phyloP scores from a whole-genome alignment of 2,329 filamentous ascomycete species.

The Fulvia fulva region DNA sequence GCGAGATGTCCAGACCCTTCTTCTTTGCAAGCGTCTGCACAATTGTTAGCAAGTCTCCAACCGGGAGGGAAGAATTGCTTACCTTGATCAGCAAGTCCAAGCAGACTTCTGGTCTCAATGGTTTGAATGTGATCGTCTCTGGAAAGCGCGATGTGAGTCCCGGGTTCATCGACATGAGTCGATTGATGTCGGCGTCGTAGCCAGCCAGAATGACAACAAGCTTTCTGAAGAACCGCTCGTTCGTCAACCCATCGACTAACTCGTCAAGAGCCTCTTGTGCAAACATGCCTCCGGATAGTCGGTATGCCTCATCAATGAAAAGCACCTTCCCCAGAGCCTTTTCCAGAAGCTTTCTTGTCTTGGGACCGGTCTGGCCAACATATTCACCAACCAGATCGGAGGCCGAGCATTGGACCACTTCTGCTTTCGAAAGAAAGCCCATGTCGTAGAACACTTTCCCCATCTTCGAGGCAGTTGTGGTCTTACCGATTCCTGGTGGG shows the following conservation, averaged over 20 bases:
- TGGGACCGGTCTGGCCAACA: conserved; percentile 66
- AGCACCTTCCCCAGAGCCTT: conserved; percentile 62
- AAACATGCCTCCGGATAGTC: conserved; percentile 55
- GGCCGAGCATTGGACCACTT: conserved; percentile 64
- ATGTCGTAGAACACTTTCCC: conserved; percentile 72
- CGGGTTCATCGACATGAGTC: conserved; percentile 57
- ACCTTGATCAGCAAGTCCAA: conserved; percentile 37
- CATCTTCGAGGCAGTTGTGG: conserved; percentile 68
- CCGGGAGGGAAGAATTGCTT: no score
- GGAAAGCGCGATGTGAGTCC: conserved; percentile 64
- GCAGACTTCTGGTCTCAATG: conserved; percentile 32
- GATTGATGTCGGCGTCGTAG: conserved; percentile 64
- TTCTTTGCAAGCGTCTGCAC: conserved; percentile 24
- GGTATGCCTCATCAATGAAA: conserved; percentile 70
- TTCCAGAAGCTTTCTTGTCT: conserved; percentile 58
- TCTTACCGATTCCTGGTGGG: conserved; percentile 67
- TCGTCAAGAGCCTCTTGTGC: conserved; percentile 54
- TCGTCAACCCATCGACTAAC: conserved; percentile 51
- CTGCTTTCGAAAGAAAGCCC: conserved; percentile 58
- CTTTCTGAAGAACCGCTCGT: conserved; percentile 56
- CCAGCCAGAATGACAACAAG: conserved; percentile 66
- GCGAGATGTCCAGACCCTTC: conserved; percentile 4
- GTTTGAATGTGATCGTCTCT: conserved; percentile 55
- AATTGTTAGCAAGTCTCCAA: neutral
- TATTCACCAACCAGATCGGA: conserved; percentile 66